Evolutionary conservation across 2,329 filamentous ascomycete genomes (phyloP), one percentile per base, ranked within the genome.

Genomic region (Scedosporium aurantiacum): DNA sequence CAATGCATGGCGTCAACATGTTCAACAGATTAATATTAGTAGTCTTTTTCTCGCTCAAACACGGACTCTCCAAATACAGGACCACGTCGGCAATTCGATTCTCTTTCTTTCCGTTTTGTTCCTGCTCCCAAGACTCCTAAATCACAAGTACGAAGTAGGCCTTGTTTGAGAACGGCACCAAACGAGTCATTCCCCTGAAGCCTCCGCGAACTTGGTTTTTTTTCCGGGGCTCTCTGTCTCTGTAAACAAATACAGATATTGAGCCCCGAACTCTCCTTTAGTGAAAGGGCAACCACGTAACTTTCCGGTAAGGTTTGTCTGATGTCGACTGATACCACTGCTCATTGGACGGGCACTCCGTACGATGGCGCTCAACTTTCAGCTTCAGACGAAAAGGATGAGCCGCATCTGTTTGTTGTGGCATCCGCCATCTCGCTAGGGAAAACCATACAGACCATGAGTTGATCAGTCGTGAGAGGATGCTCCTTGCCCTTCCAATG

Each of bases 341-440:
- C 57, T 43, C 37, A 58, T 45, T 37, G 41, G 43, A 18, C 40
- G 28, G 40, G 23, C 23, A 16, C 18, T 16, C 45, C 21, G n/a
- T 37, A 32, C 23, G 43, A 60, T 60, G 57, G 57, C 57, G 57
- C 28, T 52, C 43, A 52, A 32, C 57, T 60, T 58, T 21, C 57
- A 60, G 43, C 57, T 32, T 10, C 8, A 6, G 45, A n/a, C 54
- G 54, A 32, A 28, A 23, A 32, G 10, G 47, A 25, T 52, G 47
- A 52, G 47, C n/a, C 47, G 25, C 47, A 25, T 21, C 47, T 12
- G 47, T 18, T 12, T 6, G 6, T 25, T 25, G 47, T 52, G n/a
- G 12, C 47, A 25, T 12, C 5, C 12, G 21, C 47, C 21, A 21
- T 47, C 43, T 47, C 18, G 43, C 6, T 47, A 18, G 16, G 43